Conservation (phyloP, 2,329 filamentous ascomycete genomes). For the Paraphaeosphaeria minitans region DNA sequence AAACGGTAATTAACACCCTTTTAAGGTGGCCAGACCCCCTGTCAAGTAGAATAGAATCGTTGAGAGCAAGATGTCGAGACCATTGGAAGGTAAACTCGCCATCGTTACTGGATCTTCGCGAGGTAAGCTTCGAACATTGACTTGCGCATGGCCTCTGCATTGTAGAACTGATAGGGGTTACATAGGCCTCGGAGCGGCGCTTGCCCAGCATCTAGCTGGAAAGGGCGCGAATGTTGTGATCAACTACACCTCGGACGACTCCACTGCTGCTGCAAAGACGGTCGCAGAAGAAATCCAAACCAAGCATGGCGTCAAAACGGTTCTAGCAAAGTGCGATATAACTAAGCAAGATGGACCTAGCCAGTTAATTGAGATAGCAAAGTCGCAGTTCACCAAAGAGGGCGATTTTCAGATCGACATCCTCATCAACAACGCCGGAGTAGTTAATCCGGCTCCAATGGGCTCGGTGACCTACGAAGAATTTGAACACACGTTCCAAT, state of each 20-base stretch:
- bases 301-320: constrained; percentile 63
- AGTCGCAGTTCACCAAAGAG: constrained; percentile 63
- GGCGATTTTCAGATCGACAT: constrained; percentile 75
- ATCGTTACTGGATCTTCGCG: constrained; percentile 80
- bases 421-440: constrained; percentile 84
- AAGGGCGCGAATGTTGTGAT: constrained; percentile 73
- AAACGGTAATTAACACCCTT: background rate
- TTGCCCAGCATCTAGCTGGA: constrained; percentile 71
- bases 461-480: constrained; percentile 65
- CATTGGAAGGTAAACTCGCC: constrained; percentile 73
- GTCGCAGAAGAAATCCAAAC: constrained; percentile 61
- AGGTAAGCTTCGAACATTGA: constrained; percentile 56
- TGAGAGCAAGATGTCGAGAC: constrained; percentile 24
- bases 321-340: constrained; percentile 74
- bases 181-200: constrained; percentile 73
- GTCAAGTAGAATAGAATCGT: background rate
- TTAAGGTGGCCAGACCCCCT: background rate
- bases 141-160: background rate
- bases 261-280: constrained; percentile 55
- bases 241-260: constrained; percentile 72
- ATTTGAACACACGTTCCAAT: constrained; percentile 63
- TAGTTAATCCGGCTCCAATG: constrained; percentile 62
- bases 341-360: constrained; percentile 64
- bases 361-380: constrained; percentile 63
- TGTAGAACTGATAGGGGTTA: background rate